These are phyloP conservation scores for Pleurotus platypus DNA, from an alignment of 768 basidiomycete genomes.

Conservation along the genomic window DNA sequence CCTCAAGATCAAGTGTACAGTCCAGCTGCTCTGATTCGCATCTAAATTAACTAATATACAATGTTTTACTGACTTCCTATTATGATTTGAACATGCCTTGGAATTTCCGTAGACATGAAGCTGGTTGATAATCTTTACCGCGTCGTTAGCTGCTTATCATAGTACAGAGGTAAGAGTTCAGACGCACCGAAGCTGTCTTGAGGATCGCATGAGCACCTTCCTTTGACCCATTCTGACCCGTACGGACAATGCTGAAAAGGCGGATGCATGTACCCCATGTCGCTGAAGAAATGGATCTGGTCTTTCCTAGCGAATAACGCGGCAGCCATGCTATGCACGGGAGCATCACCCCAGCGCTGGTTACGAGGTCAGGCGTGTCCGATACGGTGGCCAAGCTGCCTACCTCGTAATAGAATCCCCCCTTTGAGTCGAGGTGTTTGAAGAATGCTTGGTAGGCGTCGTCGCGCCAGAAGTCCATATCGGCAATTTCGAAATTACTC, in stretches of 20 bases:
- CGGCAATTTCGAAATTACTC: slow-evolving; percentile 74
- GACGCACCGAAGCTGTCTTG: slow-evolving; percentile 57
- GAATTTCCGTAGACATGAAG: background rate
- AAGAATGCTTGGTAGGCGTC: slow-evolving; percentile 66
- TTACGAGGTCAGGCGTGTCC: slow-evolving; percentile 13
- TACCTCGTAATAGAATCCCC: slow-evolving; percentile 72
- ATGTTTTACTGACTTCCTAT: background rate
- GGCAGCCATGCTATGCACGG: slow-evolving; percentile 55
- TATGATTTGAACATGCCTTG: slow-evolving; percentile 4
- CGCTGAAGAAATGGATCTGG: slow-evolving; percentile 78
- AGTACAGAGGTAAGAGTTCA: background rate
- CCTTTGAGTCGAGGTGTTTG: slow-evolving; percentile 54
- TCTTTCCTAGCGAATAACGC: slow-evolving; percentile 55
- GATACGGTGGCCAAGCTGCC: slow-evolving; percentile 24
- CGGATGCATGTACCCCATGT: slow-evolving; percentile 81
- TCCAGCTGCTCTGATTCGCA: background rate
- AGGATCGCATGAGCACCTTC: slow-evolving; percentile 62
- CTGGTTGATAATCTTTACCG: background rate
- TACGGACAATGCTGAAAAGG: slow-evolving; percentile 72
- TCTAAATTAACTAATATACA: background rate
- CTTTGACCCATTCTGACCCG: slow-evolving; percentile 40
- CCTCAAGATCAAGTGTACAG: too few species aligned
- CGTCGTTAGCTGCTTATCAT: too few species aligned
- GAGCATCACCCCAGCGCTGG: slow-evolving; percentile 43
- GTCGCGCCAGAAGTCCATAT: slow-evolving; percentile 63